These are phyloP conservation scores for Tolypocladium ovalisporum DNA, from an alignment of 2,329 filamentous ascomycete genomes.

Conservation along the genomic window DNA sequence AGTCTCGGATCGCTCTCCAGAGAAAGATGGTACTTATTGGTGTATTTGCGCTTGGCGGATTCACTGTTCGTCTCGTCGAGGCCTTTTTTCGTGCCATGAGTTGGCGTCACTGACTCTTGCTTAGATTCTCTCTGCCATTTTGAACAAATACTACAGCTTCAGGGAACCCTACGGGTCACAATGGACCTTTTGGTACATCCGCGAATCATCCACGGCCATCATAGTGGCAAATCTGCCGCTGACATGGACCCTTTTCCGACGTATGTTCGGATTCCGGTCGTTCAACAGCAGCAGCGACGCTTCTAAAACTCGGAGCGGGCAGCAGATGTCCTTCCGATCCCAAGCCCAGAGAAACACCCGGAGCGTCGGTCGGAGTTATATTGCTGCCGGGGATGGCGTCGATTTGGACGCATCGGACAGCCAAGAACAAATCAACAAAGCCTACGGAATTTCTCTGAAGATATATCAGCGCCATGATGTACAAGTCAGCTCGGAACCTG, in stretches of 20 bases:
- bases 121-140: slow-evolving; percentile 37
- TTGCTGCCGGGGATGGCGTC: not conserved
- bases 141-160: slow-evolving; percentile 34
- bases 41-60: slow-evolving; percentile 33
- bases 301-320: slow-evolving; percentile 6
- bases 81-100: too few species aligned
- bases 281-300: slow-evolving; percentile 9
- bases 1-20: slow-evolving; percentile 35
- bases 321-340: slow-evolving; percentile 1
- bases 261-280: slow-evolving; percentile 19
- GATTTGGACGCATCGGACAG: slow-evolving; percentile 18
- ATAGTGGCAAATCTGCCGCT: slow-evolving; percentile 32
- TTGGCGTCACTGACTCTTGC: not conserved
- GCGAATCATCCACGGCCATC: slow-evolving; percentile 33
- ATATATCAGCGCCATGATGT: slow-evolving; percentile 27
- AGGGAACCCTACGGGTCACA: slow-evolving; percentile 23
- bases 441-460: slow-evolving; percentile 19
- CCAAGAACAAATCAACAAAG: slow-evolving; percentile 25
- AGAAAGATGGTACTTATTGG: slow-evolving; percentile 40
- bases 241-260: slow-evolving; percentile 30
- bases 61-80: slow-evolving; percentile 26
- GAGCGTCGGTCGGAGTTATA: not conserved
- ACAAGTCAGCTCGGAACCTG: slow-evolving; percentile 11
- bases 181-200: slow-evolving; percentile 35
- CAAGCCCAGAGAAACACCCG: slow-evolving; percentile 11